Percentiles rank a stretch among this genome's conserved stretches.
Conservation (phyloP, 2,329 filamentous ascomycete genomes). For the Xylariaceae sp. region DNA sequence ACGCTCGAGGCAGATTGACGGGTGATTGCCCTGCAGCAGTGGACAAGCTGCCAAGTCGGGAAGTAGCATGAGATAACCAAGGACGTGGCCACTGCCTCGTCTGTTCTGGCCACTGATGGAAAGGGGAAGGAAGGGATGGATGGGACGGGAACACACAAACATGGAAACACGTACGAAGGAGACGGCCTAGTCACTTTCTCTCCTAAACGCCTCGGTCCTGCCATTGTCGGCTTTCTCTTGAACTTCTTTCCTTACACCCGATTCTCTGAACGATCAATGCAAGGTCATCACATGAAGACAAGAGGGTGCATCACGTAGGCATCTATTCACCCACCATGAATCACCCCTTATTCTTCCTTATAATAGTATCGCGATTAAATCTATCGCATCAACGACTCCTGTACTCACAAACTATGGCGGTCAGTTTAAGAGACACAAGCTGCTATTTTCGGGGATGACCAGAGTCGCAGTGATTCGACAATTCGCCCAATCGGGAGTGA, state of each 20-base stretch:
- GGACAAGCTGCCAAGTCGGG: background rate
- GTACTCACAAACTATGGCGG: background rate
- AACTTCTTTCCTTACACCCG: background rate
- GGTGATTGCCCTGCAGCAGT: background rate
- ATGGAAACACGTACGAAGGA: background rate
- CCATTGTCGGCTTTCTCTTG: background rate
- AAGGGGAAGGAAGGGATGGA: background rate
- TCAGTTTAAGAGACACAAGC: background rate
- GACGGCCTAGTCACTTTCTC: too few relatives aligned
- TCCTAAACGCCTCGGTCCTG: too few relatives aligned
- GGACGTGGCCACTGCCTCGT: background rate
- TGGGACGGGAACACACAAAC: background rate
- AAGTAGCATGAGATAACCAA: background rate
- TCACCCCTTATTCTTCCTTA: background rate
- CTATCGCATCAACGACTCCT: too few relatives aligned
- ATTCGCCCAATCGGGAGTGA: conserved; percentile 8
- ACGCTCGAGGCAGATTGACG: background rate
- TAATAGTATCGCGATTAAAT: background rate
- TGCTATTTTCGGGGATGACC: conserved; percentile 13
- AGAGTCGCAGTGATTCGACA: conserved; percentile 2
- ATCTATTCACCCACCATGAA: background rate
- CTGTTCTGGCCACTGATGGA: background rate
- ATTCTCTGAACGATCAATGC: background rate
- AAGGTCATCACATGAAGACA: background rate
- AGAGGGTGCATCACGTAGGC: background rate